phyloP scores from a whole-genome alignment of 352 stramenopile species.

The Elongisporangium undulatum region DNA sequence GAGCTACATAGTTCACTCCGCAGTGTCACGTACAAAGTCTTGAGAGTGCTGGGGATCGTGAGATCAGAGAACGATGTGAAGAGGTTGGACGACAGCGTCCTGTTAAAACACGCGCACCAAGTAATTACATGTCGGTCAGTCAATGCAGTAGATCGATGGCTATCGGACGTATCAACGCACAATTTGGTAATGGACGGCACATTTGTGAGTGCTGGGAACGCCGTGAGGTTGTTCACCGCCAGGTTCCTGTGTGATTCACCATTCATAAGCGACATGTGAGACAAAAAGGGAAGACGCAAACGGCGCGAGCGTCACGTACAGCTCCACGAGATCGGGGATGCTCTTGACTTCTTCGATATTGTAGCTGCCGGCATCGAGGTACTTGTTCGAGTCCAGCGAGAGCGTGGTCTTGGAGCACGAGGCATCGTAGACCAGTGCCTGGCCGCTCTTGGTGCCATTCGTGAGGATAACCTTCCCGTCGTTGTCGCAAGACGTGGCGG shows the following conservation, averaged over 20 bases:
- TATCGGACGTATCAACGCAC: conserved; percentile 13
- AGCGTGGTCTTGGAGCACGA: conserved; percentile 28
- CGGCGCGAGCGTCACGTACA: conserved; percentile 23
- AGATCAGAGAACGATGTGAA: conserved; percentile 42
- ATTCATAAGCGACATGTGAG: conserved; percentile 10
- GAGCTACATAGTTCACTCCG: background rate
- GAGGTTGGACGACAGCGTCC: conserved; percentile 44
- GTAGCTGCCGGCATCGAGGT: conserved; percentile 29
- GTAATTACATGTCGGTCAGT: background rate
- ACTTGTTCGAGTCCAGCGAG: conserved; percentile 22
- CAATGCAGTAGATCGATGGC: background rate
- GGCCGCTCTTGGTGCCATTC: conserved; percentile 18
- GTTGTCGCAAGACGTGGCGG: conserved; percentile 21
- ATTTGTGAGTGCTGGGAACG: conserved; percentile 18
- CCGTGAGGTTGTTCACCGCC: conserved; percentile 48
- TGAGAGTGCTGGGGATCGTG: conserved; percentile 30
- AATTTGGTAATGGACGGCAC: conserved; percentile 31
- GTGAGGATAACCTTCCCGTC: conserved; percentile 34
- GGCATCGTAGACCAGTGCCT: conserved; percentile 31
- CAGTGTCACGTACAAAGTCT: conserved; percentile 24
- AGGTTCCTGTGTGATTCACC: conserved; percentile 20
- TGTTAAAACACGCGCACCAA: conserved; percentile 11
- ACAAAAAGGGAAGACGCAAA: background rate
- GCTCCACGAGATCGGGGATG: conserved; percentile 34
- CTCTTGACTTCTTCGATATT: conserved; percentile 48